Evolutionary conservation across 2,329 filamentous ascomycete species (phyloP), one percentile per base, ranked within the genome.

Genomic region (Metarhizium robertsii): DNA sequence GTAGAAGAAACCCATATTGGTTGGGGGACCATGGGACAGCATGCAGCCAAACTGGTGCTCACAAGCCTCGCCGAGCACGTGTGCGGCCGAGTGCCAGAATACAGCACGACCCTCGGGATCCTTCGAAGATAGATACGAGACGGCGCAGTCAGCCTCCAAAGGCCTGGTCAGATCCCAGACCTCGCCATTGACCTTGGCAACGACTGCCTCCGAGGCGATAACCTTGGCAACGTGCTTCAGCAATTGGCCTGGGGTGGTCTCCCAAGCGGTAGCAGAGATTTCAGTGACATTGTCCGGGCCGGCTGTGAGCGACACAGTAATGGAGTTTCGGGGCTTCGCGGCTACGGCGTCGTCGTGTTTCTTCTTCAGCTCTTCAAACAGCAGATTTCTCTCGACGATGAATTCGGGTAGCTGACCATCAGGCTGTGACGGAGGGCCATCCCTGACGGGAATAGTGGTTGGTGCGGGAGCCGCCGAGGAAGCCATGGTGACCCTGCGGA

Each of bases 61-160:
- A 52, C 87, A 88, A 58, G 92, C 92, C 73, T 97, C 94, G 63
- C 94, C 94, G n/a, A 99, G 83, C 61, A 95, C 86, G 71, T 99
- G 94, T 48, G 94, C 94, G 65, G 87, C 92, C 20, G 90, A 95
- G 73, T 97, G 94, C 92, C 92, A 99, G 76, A 96, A 99, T 55
- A 97, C 92, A 70, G 90, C 90, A 34, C 32, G 32, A 34, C 32
- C 32, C 32, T 34, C 32, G 32, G 32, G 32, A 11, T 34, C 32
- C 32, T 34, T 34, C 10, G 32, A 34, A 7, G 32, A 34, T 11
- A 34, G 10, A 7, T 34, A 34, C 32, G 32, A 34, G 7, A 34
- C 32, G 32, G 32, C 32, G 10, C 32, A 34, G 32, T 34, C 32
- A 11, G 32, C 85, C 78, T 97, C 94, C 40, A 99, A 75, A 5